Conservation (phyloP, 495 filamentous ascomycete species). For the Podospora comata region DNA sequence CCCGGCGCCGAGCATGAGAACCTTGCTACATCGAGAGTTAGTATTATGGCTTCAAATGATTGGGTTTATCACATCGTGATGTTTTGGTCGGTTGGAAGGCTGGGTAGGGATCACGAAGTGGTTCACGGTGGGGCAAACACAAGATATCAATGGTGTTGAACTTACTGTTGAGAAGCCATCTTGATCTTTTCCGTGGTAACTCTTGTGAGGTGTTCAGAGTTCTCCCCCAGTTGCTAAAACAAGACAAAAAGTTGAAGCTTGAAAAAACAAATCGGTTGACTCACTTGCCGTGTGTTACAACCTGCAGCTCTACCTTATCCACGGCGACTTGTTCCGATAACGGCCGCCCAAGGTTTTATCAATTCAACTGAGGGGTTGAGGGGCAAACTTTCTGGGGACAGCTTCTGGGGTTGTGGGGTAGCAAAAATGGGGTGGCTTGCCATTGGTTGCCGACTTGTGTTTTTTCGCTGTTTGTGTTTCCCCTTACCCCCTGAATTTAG, state of each 20-base stretch:
- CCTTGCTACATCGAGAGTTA: slow-evolving; percentile 34
- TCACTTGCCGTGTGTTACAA: slow-evolving; percentile 2
- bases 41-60: slow-evolving; percentile 1
- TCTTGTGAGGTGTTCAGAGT: not conserved
- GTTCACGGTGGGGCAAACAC: not conserved
- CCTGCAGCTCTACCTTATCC: not conserved
- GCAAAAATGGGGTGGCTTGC: slow-evolving; percentile 5
- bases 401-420: slow-evolving; percentile 10
- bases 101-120: not conserved
- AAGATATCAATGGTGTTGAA: not conserved
- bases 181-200: slow-evolving; percentile 5
- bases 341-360: slow-evolving; percentile 10
- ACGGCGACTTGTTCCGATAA: slow-evolving; percentile 20
- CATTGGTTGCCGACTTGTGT: not conserved
- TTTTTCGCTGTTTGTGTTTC: slow-evolving; percentile 1
- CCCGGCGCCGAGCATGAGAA: slow-evolving; percentile 72
- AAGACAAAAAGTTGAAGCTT: not conserved
- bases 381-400: slow-evolving; percentile 11
- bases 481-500: not conserved
- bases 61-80: not conserved
- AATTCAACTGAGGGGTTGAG: slow-evolving; percentile 5
- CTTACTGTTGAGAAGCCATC: slow-evolving; percentile 39
- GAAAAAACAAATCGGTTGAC: slow-evolving; percentile 8
- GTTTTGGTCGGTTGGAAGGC: not conserved
- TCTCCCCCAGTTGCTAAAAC: slow-evolving; percentile 8